Evolutionary conservation across 495 filamentous ascomycete genomes (phyloP).

Genomic region (Poronia punctata): DNA sequence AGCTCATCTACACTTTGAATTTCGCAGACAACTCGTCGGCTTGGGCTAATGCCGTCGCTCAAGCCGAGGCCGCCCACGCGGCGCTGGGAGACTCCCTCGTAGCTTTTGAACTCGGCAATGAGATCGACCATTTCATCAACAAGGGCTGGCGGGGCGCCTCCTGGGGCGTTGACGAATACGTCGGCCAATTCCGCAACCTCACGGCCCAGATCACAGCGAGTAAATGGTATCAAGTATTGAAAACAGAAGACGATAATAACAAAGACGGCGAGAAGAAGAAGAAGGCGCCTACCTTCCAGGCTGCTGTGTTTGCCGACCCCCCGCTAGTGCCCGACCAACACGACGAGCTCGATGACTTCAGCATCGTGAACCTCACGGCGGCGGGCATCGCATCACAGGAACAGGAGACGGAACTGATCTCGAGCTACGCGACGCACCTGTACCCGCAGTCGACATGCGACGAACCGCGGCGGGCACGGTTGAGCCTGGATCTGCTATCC

Average conservation of each 20-base stretch:
- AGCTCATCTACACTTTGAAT: constrained; percentile 25
- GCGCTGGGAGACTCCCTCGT: constrained; percentile 17
- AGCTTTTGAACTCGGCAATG: constrained; percentile 26
- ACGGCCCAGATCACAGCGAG: constrained; percentile 17
- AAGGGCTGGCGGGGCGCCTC: constrained; percentile 21
- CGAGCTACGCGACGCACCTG: constrained; percentile 23
- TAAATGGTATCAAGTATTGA: constrained; percentile 15
- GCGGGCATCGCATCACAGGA: constrained; percentile 57
- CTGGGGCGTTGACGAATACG: constrained; percentile 19
- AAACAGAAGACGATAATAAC: not conserved
- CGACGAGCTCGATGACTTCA: constrained; percentile 25
- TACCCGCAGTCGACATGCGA: constrained; percentile 29
- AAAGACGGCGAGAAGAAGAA: not conserved
- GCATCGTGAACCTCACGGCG: constrained; percentile 32
- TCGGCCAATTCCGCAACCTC: constrained; percentile 21
- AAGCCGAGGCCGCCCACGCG: constrained; percentile 18
- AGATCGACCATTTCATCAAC: constrained; percentile 27
- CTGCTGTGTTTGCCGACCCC: constrained; percentile 24
- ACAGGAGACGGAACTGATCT: constrained; percentile 37
- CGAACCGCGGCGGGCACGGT: constrained; percentile 16
- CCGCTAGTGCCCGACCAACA: constrained; percentile 26
- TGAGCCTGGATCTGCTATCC: constrained; percentile 21
- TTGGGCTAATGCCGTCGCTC: constrained; percentile 20
- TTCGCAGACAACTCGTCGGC: constrained; percentile 17
- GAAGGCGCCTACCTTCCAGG: constrained; percentile 18